These are phyloP conservation scores for Reticulascus tulasneorum DNA, from an alignment of 2,329 filamentous ascomycete species.

Conservation along the genomic window DNA sequence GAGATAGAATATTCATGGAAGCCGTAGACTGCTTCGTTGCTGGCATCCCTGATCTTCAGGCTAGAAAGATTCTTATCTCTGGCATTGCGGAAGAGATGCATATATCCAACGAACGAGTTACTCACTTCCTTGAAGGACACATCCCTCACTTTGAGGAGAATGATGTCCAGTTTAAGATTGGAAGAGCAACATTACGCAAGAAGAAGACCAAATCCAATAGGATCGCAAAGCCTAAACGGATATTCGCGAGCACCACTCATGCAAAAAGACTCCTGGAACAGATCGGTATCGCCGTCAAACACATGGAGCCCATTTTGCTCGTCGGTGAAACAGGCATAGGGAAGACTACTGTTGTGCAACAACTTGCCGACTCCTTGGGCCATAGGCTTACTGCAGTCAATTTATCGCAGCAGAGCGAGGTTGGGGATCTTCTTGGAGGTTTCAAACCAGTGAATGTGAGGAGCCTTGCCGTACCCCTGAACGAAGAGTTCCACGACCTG, in stretches of 20 bases:
- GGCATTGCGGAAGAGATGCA: constrained; percentile 84
- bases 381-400: constrained; percentile 91
- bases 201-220: constrained; percentile 45
- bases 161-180: constrained; percentile 57
- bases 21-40: constrained; percentile 89
- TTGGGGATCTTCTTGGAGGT: constrained; percentile 88
- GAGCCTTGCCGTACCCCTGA: constrained; percentile 80
- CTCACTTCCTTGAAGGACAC: constrained; percentile 72
- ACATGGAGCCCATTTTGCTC: constrained; percentile 84
- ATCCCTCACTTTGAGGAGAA: constrained; percentile 65
- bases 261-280: constrained; percentile 84
- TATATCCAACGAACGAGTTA: constrained; percentile 74
- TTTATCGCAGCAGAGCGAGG: constrained; percentile 95
- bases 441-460: constrained; percentile 95
- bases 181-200: constrained; percentile 61
- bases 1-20: constrained; percentile 88
- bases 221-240: constrained; percentile 50
- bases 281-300: constrained; percentile 75
- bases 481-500: constrained; percentile 89
- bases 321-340: constrained; percentile 99
- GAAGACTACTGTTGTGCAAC: constrained; percentile 94
- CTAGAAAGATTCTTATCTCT: constrained; percentile 57
- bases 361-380: constrained; percentile 78
- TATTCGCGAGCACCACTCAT: constrained; percentile 86
- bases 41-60: constrained; percentile 64